Conservation (phyloP, 306 rosid species). For the Glycine soja region DNA sequence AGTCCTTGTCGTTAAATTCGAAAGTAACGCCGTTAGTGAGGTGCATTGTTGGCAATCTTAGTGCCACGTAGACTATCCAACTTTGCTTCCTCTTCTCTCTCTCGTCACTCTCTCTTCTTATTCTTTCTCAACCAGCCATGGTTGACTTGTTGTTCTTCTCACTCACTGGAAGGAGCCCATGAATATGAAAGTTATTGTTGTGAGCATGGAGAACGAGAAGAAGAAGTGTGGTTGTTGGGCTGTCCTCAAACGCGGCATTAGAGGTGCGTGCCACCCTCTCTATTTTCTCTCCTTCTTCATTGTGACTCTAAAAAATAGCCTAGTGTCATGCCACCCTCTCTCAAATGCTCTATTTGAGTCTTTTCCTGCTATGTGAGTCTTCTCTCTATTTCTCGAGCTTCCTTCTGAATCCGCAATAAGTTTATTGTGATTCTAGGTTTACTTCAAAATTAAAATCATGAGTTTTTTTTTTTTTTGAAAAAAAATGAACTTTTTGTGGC, state of each 20-base stretch:
- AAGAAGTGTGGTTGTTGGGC: conserved; percentile 91
- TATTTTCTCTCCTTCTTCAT: not conserved
- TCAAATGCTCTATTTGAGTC: conserved; percentile 41
- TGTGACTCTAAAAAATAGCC: conserved; percentile 11
- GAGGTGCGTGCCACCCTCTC: conserved; percentile 73
- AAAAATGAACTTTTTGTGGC: conserved; percentile 6
- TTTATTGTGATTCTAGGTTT: conserved; percentile 39
- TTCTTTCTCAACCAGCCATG: no score
- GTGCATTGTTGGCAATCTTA: no score
- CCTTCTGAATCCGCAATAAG: not conserved
- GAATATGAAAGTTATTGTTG: no score
- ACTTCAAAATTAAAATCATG: conserved; percentile 1
- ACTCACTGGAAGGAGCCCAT: no score
- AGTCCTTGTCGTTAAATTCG: no score
- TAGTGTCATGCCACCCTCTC: conserved; percentile 27
- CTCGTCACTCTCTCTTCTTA: no score
- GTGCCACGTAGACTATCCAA: no score
- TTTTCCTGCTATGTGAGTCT: not conserved
- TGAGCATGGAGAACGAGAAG: conserved; percentile 72
- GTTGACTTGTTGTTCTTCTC: no score
- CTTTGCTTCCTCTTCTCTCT: no score
- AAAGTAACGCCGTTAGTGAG: no score
- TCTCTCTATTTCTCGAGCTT: conserved; percentile 15
- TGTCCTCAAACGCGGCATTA: conserved; percentile 80
- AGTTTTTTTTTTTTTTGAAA: not conserved